Evolutionary conservation across 2,329 filamentous ascomycete genomes (phyloP).

Genomic region (Exophiala aquamarina): DNA sequence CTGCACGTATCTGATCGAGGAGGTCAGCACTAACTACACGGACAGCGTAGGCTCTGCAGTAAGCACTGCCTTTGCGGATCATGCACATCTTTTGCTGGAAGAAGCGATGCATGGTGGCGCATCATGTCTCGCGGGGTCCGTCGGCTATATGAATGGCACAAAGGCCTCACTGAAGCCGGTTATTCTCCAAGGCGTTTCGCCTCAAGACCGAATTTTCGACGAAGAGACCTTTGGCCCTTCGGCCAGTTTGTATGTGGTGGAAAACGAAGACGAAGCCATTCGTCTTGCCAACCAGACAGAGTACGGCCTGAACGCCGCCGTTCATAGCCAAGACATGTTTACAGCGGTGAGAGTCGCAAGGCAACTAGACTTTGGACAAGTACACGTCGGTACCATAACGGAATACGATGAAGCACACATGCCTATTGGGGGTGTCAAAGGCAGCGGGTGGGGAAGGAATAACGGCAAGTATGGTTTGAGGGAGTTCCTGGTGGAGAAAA

Average conservation of each 20-base stretch:
- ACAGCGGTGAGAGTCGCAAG: slow-evolving; percentile 56
- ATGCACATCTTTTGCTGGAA: slow-evolving; percentile 53
- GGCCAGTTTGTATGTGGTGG: slow-evolving; percentile 66
- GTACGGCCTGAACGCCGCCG: slow-evolving; percentile 20
- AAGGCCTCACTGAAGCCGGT: slow-evolving; percentile 61
- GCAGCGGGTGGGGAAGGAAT: slow-evolving; percentile 5
- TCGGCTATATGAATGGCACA: slow-evolving; percentile 34
- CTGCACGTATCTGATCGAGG: slow-evolving; percentile 48
- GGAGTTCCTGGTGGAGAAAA: slow-evolving; percentile 4
- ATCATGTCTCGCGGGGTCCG: slow-evolving; percentile 49
- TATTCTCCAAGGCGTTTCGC: slow-evolving; percentile 65
- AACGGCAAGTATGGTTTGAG: slow-evolving; percentile 1
- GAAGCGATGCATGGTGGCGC: slow-evolving; percentile 61
- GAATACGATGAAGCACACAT: neutral
- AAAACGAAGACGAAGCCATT: slow-evolving; percentile 55
- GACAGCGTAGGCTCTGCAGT: slow-evolving; percentile 45
- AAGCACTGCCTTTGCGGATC: slow-evolving; percentile 46
- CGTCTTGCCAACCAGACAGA: slow-evolving; percentile 20
- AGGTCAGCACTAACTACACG: slow-evolving; percentile 41
- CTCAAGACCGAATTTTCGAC: slow-evolving; percentile 71
- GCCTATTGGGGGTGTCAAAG: slow-evolving; percentile 5
- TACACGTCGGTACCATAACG: slow-evolving; percentile 7
- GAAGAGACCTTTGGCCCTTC: slow-evolving; percentile 76
- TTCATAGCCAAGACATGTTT: slow-evolving; percentile 31
- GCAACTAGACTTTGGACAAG: slow-evolving; percentile 58